Evolutionary conservation across 1,139 yeast species (phyloP).

Genomic region (Wickerhamomyces sp.): DNA sequence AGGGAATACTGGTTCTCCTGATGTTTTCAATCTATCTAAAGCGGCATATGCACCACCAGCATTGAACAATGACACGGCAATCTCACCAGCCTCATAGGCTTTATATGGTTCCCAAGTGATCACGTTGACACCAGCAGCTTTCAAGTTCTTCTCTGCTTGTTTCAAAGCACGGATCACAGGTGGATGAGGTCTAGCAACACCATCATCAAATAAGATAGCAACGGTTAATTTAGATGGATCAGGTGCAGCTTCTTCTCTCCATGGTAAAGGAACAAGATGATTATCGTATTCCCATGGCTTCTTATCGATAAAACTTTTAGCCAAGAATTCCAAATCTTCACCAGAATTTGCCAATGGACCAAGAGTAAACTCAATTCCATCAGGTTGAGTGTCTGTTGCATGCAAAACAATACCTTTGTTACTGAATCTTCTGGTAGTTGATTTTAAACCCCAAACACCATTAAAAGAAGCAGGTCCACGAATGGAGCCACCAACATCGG

Average conservation of each 20-base stretch:
- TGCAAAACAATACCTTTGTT: conserved; percentile 45
- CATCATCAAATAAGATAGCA: conserved; percentile 28
- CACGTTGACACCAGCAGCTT: conserved; percentile 36
- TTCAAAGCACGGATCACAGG: conserved; percentile 47
- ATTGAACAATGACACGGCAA: conserved; percentile 31
- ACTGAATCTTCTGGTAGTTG: conserved; percentile 45
- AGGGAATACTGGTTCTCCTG: conserved; percentile 38
- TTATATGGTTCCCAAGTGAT: conserved; percentile 20
- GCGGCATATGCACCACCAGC: conserved; percentile 31
- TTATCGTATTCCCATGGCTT: conserved; percentile 55
- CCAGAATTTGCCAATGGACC: conserved; percentile 56
- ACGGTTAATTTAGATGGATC: conserved; percentile 32
- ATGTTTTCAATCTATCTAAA: conserved; percentile 18
- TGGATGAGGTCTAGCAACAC: conserved; percentile 46
- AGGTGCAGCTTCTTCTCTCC: conserved; percentile 44
- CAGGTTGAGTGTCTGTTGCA: conserved; percentile 53
- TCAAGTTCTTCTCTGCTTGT: conserved; percentile 32
- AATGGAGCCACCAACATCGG: conserved; percentile 63
- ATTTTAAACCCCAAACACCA: conserved; percentile 50
- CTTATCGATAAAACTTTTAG: conserved; percentile 46
- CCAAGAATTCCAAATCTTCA: conserved; percentile 59
- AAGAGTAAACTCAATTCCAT: conserved; percentile 48
- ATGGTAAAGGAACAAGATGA: conserved; percentile 44
- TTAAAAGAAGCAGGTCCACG: conserved; percentile 52
- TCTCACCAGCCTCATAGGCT: conserved; percentile 28